phyloP scores from a whole-genome alignment of 306 rosid genomes.

The Pterocarpus santalinus region DNA sequence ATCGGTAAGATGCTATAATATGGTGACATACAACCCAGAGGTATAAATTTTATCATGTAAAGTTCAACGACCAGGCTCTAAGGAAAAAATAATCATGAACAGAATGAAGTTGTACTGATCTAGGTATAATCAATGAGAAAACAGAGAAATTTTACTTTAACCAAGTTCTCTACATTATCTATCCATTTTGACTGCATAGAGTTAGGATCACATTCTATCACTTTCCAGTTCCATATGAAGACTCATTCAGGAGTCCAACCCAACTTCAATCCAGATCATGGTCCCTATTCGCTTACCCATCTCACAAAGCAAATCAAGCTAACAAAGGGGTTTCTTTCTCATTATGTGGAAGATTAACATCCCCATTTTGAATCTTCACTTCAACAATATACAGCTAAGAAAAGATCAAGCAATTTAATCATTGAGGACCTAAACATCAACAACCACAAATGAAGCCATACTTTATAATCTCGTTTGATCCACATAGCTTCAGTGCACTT shows the following conservation, averaged over 20 bases:
- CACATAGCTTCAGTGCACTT: not conserved
- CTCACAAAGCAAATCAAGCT: not conserved
- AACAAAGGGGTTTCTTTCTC: not conserved
- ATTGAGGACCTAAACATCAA: not conserved
- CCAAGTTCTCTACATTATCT: conserved; percentile 2
- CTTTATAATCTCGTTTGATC: conserved; percentile 8
- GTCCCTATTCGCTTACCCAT: not conserved
- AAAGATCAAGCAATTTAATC: conserved; percentile 3
- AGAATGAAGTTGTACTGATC: conserved; percentile 27
- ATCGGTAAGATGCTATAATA: conserved; percentile 10
- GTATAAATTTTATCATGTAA: conserved; percentile 13
- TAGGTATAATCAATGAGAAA: not conserved
- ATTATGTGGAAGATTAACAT: not conserved
- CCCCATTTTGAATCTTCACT: not conserved
- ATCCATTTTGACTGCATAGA: not conserved
- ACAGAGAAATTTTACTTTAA: not conserved
- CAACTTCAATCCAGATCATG: not conserved
- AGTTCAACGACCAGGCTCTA: conserved; percentile 3
- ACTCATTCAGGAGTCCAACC: not conserved
- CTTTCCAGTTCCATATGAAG: conserved; percentile 30
- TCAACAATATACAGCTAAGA: conserved; percentile 24
- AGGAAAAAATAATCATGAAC: conserved; percentile 20
- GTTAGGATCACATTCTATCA: conserved; percentile 19
- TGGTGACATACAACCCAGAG: conserved; percentile 18
- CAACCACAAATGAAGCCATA: not conserved